Conservation (phyloP, 257 asterid genomes). For the Jacaranda copaia region DNA sequence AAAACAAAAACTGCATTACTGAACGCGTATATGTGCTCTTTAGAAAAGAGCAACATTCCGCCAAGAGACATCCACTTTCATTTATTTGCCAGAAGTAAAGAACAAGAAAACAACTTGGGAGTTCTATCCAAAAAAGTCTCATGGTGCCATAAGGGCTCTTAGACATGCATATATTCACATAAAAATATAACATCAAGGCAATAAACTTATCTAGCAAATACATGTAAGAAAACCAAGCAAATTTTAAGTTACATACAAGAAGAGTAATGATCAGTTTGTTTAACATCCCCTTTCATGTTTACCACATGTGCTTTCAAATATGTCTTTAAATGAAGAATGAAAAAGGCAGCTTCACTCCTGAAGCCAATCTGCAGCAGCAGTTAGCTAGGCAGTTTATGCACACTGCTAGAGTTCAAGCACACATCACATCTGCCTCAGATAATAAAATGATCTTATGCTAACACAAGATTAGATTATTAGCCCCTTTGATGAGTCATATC, state of each 20-base stretch:
- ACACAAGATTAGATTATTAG: not conserved
- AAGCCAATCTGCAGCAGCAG: slow-evolving; percentile 13
- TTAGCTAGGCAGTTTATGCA: not conserved
- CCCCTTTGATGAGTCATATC: not conserved
- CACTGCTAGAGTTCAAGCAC: not conserved
- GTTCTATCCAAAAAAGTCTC: not conserved
- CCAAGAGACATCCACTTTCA: not conserved
- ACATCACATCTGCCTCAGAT: not conserved
- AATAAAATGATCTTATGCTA: not conserved
- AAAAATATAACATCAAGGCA: not conserved
- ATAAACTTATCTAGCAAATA: slow-evolving; percentile 4
- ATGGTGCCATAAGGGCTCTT: not conserved
- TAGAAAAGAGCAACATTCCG: not conserved
- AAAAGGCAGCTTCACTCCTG: slow-evolving; percentile 11
- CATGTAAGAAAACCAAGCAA: not conserved
- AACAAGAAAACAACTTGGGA: slow-evolving; percentile 1
- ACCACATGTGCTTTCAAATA: not conserved
- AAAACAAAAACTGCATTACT: slow-evolving; percentile 4
- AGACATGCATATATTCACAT: not conserved
- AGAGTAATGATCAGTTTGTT: not conserved
- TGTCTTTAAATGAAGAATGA: not conserved
- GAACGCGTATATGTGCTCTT: not conserved
- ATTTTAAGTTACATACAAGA: not conserved
- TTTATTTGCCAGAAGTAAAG: slow-evolving; percentile 11
- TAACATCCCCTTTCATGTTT: not conserved